These are phyloP conservation scores for Decorospora gaudefroyi DNA, from an alignment of 2,329 filamentous ascomycete genomes.

Conservation along the genomic window DNA sequence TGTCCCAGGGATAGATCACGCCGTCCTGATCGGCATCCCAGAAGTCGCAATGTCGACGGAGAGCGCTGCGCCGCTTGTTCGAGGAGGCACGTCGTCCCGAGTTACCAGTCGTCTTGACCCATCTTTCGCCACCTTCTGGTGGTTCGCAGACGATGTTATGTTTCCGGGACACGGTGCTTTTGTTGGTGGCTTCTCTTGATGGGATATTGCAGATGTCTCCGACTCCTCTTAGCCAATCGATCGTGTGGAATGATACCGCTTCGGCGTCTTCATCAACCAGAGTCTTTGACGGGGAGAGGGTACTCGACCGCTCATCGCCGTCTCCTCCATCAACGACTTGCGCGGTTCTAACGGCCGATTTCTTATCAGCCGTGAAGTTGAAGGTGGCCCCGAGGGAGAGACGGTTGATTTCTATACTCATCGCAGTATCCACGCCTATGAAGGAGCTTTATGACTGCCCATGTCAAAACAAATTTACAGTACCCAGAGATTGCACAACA, in stretches of 20 bases:
- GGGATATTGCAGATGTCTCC: constrained; percentile 6
- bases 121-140: neutral
- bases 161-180: neutral
- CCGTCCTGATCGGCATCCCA: constrained; percentile 22
- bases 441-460: neutral
- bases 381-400: constrained; percentile 1
- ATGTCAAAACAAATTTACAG: no score
- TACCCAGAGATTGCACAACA: neutral
- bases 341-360: neutral
- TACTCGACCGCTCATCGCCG: neutral
- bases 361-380: neutral
- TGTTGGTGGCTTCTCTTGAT: neutral
- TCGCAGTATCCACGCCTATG: neutral
- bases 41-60: constrained; percentile 25
- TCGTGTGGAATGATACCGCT: neutral
- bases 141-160: neutral
- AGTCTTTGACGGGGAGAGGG: neutral
- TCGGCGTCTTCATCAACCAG: constrained; percentile 1
- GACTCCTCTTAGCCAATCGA: constrained; percentile 12
- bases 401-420: constrained; percentile 4
- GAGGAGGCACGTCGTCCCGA: no score
- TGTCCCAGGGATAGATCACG: constrained; percentile 26
- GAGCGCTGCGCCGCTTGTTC: constrained; percentile 14
- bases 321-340: neutral
- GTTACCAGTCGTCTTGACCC: no score